A percentile compares a stretch with the other conserved stretches of the same genome.
These are phyloP conservation scores for Starmerella bombicola DNA, from an alignment of 805 yeast genomes.

Conservation along the genomic window DNA sequence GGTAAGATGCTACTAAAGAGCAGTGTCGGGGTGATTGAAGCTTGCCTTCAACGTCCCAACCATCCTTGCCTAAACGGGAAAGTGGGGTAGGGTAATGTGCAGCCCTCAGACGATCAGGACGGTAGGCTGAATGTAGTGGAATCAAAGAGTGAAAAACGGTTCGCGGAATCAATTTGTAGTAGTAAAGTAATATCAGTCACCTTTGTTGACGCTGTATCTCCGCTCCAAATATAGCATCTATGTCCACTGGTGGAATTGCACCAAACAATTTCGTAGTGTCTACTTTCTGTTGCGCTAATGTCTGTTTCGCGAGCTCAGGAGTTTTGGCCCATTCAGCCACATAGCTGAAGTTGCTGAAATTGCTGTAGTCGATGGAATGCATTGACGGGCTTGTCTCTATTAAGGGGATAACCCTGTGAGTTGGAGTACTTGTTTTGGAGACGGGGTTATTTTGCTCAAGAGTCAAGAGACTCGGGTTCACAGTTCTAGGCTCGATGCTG, in stretches of 20 bases:
- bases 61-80: too few species aligned
- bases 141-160: too few species aligned
- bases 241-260: slow-evolving; percentile 52
- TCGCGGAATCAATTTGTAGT: too few species aligned
- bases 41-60: too few species aligned
- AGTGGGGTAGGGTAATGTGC: too few species aligned
- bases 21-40: too few species aligned
- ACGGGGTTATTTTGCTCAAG: not conserved
- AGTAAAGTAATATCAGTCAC: not conserved
- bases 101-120: too few species aligned
- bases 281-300: slow-evolving; percentile 38
- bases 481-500: not conserved
- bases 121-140: too few species aligned
- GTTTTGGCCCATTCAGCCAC: slow-evolving; percentile 52
- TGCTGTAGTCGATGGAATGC: slow-evolving; percentile 10
- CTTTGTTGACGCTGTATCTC: slow-evolving; percentile 5
- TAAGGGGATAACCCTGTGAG: not conserved
- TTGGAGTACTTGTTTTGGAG: slow-evolving; percentile 3
- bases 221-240: slow-evolving; percentile 48
- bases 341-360: slow-evolving; percentile 24
- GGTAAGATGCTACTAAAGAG: too few species aligned
- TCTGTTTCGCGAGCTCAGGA: slow-evolving; percentile 39
- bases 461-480: not conserved
- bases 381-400: not conserved
- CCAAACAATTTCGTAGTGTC: slow-evolving; percentile 67